A percentile compares a stretch with the other conserved stretches of the same genome.
Conservation (phyloP, 495 filamentous ascomycete genomes). For the Penicillium alfredii region DNA sequence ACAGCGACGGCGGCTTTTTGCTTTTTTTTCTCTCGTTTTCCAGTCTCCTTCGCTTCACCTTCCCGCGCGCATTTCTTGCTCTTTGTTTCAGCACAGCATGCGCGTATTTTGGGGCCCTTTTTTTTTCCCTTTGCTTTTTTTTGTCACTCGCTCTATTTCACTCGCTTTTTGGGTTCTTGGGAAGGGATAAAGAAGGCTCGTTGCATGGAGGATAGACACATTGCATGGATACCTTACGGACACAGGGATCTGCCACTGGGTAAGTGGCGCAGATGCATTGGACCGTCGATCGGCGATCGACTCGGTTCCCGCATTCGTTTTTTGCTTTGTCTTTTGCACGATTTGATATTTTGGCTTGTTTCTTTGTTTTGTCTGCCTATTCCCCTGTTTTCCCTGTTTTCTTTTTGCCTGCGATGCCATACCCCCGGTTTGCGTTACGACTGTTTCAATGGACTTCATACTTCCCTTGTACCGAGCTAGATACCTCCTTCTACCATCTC, state of each 20-base stretch:
- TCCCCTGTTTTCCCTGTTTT: no score
- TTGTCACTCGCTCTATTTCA: constrained; percentile 4
- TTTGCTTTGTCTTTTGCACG: constrained; percentile 2
- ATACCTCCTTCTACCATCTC: no score
- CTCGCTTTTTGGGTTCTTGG: constrained; percentile 6
- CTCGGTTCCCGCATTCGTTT: constrained; percentile 7
- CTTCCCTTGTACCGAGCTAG: no score
- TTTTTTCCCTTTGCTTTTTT: constrained; percentile 6
- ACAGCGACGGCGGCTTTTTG: background rate
- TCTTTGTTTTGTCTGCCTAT: constrained; percentile 5
- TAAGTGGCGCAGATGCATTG: constrained; percentile 26
- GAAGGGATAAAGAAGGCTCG: constrained; percentile 5
- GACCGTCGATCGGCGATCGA: constrained; percentile 22
- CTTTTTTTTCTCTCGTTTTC: background rate
- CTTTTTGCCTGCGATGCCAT: constrained; percentile 25
- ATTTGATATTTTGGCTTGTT: constrained; percentile 4
- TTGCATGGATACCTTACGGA: constrained; percentile 22
- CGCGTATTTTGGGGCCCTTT: no score
- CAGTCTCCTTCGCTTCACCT: constrained; percentile 5
- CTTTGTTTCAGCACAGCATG: no score
- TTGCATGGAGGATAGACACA: constrained; percentile 25
- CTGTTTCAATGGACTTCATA: constrained; percentile 8
- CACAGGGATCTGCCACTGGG: constrained; percentile 33
- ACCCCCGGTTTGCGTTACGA: constrained; percentile 11
- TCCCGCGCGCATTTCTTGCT: no score